These are phyloP conservation scores for Phytophthora syringae DNA, from an alignment of 352 stramenopile species.

Conservation along the genomic window DNA sequence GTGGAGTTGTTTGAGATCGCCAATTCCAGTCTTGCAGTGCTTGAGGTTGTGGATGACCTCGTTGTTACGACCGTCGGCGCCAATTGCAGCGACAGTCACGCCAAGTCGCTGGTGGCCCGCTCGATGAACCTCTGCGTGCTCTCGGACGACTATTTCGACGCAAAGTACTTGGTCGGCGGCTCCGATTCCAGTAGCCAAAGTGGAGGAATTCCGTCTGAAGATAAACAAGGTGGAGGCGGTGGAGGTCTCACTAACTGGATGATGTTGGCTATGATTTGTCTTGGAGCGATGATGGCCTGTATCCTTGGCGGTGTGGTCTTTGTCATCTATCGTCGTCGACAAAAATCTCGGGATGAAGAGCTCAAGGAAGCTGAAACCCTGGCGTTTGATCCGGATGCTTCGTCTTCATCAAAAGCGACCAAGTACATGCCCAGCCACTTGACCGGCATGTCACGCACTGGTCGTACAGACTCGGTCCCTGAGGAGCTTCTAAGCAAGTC, in stretches of 20 bases:
- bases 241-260: conserved; percentile 47
- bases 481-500: conserved; percentile 26
- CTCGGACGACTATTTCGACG: conserved; percentile 33
- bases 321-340: conserved; percentile 33
- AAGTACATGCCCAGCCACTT: conserved; percentile 32
- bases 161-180: conserved; percentile 32
- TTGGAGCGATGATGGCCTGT: conserved; percentile 38
- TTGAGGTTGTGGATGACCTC: conserved; percentile 38
- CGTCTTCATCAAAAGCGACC: conserved; percentile 34
- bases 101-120: conserved; percentile 16
- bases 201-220: background rate
- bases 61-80: conserved; percentile 31
- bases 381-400: conserved; percentile 26
- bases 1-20: conserved; percentile 38
- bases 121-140: conserved; percentile 45
- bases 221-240: background rate
- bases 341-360: conserved; percentile 35
- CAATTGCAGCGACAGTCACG: conserved; percentile 37
- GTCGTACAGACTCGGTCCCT: conserved; percentile 30
- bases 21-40: conserved; percentile 37
- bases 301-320: conserved; percentile 35
- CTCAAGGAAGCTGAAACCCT: conserved; percentile 33
- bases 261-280: conserved; percentile 46
- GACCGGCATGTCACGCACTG: conserved; percentile 33
- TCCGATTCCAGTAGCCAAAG: conserved; percentile 11